These are phyloP conservation scores for Cladosporium austrohemisphaericum DNA, from an alignment of 2,329 filamentous ascomycete genomes.

Conservation along the genomic window DNA sequence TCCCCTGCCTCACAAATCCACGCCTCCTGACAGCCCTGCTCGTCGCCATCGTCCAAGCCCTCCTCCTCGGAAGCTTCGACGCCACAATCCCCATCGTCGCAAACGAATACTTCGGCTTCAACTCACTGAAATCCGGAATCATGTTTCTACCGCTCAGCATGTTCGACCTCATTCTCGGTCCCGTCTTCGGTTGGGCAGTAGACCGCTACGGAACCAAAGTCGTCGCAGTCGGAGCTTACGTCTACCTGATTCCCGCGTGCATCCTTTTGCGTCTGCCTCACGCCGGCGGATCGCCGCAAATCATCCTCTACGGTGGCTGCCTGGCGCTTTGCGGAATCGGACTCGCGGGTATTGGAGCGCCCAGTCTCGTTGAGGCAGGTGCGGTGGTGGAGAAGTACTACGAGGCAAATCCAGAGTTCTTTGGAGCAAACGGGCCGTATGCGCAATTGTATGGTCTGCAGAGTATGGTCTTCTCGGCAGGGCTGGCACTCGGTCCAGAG, in stretches of 20 bases:
- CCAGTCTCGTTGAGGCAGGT: slow-evolving; percentile 56
- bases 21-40: slow-evolving; percentile 40
- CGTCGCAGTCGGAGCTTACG: slow-evolving; percentile 41
- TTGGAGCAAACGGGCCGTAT: slow-evolving; percentile 56
- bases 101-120: slow-evolving; percentile 42
- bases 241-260: slow-evolving; percentile 42
- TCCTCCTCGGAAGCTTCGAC: slow-evolving; percentile 43
- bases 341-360: slow-evolving; percentile 51
- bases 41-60: slow-evolving; percentile 44
- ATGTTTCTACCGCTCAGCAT: slow-evolving; percentile 46
- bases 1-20: slow-evolving; percentile 42
- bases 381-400: slow-evolving; percentile 54
- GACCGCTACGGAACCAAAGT: slow-evolving; percentile 45
- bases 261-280: slow-evolving; percentile 43
- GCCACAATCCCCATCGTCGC: slow-evolving; percentile 47
- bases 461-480: slow-evolving; percentile 59
- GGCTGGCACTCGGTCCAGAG: slow-evolving; percentile 58
- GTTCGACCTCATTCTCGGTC: slow-evolving; percentile 44
- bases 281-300: slow-evolving; percentile 37
- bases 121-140: slow-evolving; percentile 42
- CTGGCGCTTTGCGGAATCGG: slow-evolving; percentile 50
- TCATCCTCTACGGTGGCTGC: slow-evolving; percentile 45
- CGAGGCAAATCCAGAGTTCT: slow-evolving; percentile 52
- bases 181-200: slow-evolving; percentile 46
- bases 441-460: slow-evolving; percentile 64